Conservation (phyloP, 495 filamentous ascomycete genomes). For the Peziza echinospora region DNA sequence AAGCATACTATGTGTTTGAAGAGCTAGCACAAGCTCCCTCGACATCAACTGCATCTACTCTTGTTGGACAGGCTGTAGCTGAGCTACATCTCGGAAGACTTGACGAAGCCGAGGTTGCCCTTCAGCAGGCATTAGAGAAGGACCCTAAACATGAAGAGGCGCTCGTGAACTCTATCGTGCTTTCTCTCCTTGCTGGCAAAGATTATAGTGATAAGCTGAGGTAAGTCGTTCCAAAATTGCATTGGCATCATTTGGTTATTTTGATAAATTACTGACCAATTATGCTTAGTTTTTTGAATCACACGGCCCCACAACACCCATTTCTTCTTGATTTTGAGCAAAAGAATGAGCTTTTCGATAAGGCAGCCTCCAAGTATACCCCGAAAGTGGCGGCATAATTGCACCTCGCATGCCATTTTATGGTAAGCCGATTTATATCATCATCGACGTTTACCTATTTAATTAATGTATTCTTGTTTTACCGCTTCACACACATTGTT, state of each 20-base stretch:
- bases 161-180: conserved; percentile 60
- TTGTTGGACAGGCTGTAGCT: conserved; percentile 73
- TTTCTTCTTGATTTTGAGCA: conserved; percentile 47
- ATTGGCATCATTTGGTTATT: not conserved
- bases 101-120: conserved; percentile 70
- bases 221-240: too few relatives aligned
- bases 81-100: conserved; percentile 79
- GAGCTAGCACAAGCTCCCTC: conserved; percentile 76
- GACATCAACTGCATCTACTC: conserved; percentile 40
- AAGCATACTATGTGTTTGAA: conserved; percentile 94
- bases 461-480: too few relatives aligned
- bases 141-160: conserved; percentile 47
- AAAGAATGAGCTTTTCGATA: conserved; percentile 61
- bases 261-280: too few relatives aligned
- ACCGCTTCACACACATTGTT: too few relatives aligned
- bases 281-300: too few relatives aligned
- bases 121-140: conserved; percentile 57
- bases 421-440: too few relatives aligned
- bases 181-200: conserved; percentile 54
- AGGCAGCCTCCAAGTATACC: conserved; percentile 54
- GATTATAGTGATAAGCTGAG: conserved; percentile 34
- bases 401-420: too few relatives aligned
- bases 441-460: too few relatives aligned
- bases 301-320: conserved; percentile 36
- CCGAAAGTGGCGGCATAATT: conserved; percentile 45